Base-by-base conservation (phyloP, 2,329 filamentous ascomycete genomes). In the Ceratocystis cacaofunesta region DNA sequence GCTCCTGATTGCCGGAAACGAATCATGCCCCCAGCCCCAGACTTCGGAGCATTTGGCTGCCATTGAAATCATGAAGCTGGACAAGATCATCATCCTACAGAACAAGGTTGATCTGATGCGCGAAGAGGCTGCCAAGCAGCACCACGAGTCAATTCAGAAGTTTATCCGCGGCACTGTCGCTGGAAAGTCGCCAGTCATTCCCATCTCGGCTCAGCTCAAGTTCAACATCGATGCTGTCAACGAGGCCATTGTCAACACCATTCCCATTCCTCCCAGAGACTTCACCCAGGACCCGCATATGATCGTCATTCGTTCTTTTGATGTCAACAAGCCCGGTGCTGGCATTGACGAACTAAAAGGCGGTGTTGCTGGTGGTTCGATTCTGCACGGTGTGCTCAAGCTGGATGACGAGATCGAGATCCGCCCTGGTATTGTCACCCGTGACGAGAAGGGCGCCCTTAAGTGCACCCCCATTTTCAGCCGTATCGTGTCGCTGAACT, bases 31-130 rank as follows among this genome's bases (percentile, higher is more conserved):
- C 43, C 94, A 99, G 78, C 94, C 94, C 62, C 94, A 99, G 79
- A 99, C 94, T 19, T 96, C 92, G 28, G 94, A 99, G 80, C 94
- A 99, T 82, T 82, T 99, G 80, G 94, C 94, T 70, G 94, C 94
- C 70, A 97, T 99, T 74, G 94, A 99, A 78, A 99, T 99, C 75
- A 99, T 99, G 94, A 99, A 99, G 83, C 85, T 99, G 69, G 91
- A 95, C 77, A 95, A 99, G 80, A 96, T 99, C 78, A 96, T 99
- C 76, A 97, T 99, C 73, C 85, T 99, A 67, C 94, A 99, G 78
- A 99, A 99, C 82, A 99, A 99, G 84, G 94, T 99, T 73, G 94
- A 99, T 75, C 79, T 99, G 71, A 97, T 99, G 91, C 85, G 91
- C 72, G 90, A 96, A 81, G 92, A 97, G 75, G 90, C 88, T 69